phyloP scores from a whole-genome alignment of 129 eudicot genomes.

The Saposhnikovia divaricata region DNA sequence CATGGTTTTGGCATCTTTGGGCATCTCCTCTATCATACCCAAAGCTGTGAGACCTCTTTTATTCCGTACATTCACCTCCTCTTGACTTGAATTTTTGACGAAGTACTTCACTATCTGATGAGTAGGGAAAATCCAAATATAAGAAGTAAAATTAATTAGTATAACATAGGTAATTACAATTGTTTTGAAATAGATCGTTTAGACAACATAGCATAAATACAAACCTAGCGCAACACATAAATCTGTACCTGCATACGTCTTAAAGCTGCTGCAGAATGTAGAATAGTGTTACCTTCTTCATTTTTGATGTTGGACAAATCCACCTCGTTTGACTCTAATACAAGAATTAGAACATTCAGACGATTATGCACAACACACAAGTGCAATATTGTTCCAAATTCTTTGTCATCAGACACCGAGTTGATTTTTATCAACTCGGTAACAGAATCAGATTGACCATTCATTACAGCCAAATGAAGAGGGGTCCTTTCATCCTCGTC shows the following conservation, averaged over 20 bases:
- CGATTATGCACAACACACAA: background rate
- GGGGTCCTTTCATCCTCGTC: background rate
- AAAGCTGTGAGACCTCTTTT: slow-evolving; percentile 10
- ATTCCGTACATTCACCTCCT: background rate
- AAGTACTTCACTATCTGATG: slow-evolving; percentile 10
- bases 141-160: no score
- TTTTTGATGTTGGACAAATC: background rate
- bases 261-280: background rate
- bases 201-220: no score
- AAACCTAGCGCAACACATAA: no score
- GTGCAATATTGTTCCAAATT: background rate
- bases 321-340: background rate
- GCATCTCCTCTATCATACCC: background rate
- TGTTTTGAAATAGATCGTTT: no score
- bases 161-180: no score
- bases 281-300: no score
- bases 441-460: background rate
- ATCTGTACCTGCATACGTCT: background rate
- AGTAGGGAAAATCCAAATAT: no score
- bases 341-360: background rate
- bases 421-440: background rate
- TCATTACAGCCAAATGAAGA: background rate
- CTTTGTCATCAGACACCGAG: background rate
- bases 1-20: background rate
- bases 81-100: background rate